Conservation (phyloP, 176 grass and related monocot species). For the Aegilops bicornis region DNA sequence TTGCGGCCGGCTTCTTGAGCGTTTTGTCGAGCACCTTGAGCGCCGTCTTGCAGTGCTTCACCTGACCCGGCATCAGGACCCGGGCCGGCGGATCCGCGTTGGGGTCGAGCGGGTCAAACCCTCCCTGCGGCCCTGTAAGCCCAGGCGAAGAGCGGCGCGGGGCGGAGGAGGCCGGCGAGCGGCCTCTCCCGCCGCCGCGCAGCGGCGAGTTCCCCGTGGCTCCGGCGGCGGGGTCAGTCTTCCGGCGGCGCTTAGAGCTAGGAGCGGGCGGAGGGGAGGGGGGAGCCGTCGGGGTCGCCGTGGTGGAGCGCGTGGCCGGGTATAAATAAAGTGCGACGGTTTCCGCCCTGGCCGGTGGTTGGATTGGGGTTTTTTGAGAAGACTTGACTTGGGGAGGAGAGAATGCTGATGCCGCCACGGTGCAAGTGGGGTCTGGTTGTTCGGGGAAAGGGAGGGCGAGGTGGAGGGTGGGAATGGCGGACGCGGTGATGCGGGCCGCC, state of each 20-base stretch:
- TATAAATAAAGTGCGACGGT: not conserved
- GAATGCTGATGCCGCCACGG: conserved; percentile 7
- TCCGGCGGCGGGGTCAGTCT: not conserved
- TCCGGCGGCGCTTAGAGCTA: conserved; percentile 37
- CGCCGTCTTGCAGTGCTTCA: conserved; percentile 49
- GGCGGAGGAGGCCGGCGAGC: not conserved
- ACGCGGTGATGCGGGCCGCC: not conserved
- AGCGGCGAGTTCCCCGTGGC: conserved; percentile 14
- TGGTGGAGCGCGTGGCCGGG: not conserved
- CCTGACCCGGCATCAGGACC: conserved; percentile 9
- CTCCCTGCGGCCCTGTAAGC: too few relatives aligned
- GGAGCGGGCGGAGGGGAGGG: conserved; percentile 2
- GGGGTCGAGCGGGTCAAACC: conserved; percentile 27
- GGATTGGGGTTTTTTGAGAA: not conserved
- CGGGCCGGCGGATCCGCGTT: not conserved
- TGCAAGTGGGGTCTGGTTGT: not conserved
- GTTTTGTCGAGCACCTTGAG: conserved; percentile 55
- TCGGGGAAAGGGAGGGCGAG: not conserved
- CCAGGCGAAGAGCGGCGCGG: not conserved
- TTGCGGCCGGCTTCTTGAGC: conserved; percentile 23
- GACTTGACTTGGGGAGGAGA: conserved; percentile 37
- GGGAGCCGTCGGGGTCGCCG: conserved; percentile 55
- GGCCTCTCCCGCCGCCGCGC: not conserved
- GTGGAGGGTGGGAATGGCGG: not conserved
- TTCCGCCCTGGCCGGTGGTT: not conserved